Conservation (phyloP, 768 basidiomycete genomes). For the Boletus reticuloceps region DNA sequence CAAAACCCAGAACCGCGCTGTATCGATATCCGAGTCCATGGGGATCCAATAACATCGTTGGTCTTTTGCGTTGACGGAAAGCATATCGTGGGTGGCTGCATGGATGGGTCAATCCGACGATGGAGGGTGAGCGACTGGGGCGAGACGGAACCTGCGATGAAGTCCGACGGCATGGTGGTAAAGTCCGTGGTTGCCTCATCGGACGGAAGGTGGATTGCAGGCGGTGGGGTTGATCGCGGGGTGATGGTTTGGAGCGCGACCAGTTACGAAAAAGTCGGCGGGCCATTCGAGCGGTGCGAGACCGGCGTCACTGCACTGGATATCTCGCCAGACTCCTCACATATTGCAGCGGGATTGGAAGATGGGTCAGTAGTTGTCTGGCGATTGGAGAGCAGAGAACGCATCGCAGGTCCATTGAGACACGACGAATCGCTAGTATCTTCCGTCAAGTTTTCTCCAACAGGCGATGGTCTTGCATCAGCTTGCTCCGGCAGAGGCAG, state of each 20-base stretch:
- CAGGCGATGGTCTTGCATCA: slow-evolving; percentile 4
- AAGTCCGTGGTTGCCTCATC: neutral
- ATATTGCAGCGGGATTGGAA: slow-evolving; percentile 2
- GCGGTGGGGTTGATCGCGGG: slow-evolving; percentile 2
- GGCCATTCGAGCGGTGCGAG: neutral
- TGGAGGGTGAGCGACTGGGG: neutral
- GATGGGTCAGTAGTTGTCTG: slow-evolving; percentile 1
- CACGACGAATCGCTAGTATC: neutral
- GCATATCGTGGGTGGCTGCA: slow-evolving; percentile 1
- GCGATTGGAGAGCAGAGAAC: neutral
- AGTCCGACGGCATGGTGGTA: neutral
- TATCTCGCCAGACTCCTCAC: neutral
- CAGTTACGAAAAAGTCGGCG: neutral
- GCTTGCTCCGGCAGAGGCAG: neutral
- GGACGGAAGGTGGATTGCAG: slow-evolving; percentile 9
- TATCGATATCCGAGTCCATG: neutral
- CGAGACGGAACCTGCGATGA: neutral
- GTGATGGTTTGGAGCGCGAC: slow-evolving; percentile 2
- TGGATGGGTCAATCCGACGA: slow-evolving; percentile 5
- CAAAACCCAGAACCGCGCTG: neutral
- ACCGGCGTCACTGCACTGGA: slow-evolving; percentile 2
- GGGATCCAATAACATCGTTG: neutral
- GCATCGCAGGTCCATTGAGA: neutral
- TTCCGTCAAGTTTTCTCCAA: slow-evolving; percentile 8
- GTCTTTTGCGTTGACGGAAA: slow-evolving; percentile 8